phyloP scores from a whole-genome alignment of 1,139 yeast species.

The Kurtzmaniella quercitrusa region DNA sequence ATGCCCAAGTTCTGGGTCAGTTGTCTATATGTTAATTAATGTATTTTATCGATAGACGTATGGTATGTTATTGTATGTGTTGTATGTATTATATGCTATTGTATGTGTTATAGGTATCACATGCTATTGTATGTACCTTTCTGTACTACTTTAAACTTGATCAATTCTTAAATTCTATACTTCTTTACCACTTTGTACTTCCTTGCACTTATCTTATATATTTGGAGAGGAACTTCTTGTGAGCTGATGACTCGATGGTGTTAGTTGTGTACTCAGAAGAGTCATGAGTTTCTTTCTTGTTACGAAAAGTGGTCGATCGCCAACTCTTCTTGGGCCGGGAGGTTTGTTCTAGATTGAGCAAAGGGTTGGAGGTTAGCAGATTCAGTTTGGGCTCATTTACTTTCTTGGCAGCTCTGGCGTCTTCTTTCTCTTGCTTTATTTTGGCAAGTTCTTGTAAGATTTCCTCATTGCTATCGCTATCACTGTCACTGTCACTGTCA shows the following conservation, averaged over 20 bases:
- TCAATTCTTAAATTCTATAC: no score
- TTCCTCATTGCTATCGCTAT: constrained; percentile 5
- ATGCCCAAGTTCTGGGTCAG: background rate
- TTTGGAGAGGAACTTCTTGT: constrained; percentile 64
- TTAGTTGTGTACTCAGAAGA: constrained; percentile 48
- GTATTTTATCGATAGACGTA: background rate
- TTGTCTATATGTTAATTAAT: background rate
- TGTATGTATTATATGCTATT: no score
- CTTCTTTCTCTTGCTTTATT: constrained; percentile 42
- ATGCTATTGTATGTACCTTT: no score
- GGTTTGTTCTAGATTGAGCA: constrained; percentile 20
- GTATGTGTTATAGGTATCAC: no score
- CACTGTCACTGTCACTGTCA: constrained; percentile 12
- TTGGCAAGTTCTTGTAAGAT: constrained; percentile 44
- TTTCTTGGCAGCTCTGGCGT: constrained; percentile 21
- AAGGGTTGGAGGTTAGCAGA: constrained; percentile 40
- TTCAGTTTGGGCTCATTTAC: constrained; percentile 16
- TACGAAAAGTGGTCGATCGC: constrained; percentile 51
- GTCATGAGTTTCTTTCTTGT: constrained; percentile 17
- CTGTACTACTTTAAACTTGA: no score
- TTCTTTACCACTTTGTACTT: no score
- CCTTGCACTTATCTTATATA: constrained; percentile 50
- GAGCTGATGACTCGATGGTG: constrained; percentile 63
- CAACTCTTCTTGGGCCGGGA: constrained; percentile 32
- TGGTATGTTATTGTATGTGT: no score